These are phyloP conservation scores for Fusarium camptoceras DNA, from an alignment of 2,329 filamentous ascomycete genomes.

Conservation along the genomic window DNA sequence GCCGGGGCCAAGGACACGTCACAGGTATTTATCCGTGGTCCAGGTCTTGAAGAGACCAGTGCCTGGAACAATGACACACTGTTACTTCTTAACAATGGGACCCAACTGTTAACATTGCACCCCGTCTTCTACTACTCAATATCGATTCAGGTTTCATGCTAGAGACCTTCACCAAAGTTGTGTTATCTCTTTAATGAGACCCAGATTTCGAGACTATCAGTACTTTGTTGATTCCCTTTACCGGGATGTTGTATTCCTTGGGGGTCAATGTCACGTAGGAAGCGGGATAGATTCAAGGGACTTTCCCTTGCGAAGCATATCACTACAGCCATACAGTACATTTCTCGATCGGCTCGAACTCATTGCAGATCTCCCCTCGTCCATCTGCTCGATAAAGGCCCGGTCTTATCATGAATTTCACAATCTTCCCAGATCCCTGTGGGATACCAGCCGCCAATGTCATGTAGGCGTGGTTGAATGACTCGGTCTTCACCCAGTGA, in stretches of 20 bases:
- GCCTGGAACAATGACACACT: background rate
- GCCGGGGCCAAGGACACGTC: background rate
- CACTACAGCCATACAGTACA: background rate
- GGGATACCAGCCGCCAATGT: background rate
- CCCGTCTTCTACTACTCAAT: background rate
- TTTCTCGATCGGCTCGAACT: background rate
- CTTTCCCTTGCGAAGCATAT: no score
- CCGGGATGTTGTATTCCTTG: no score
- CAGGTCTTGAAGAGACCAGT: background rate
- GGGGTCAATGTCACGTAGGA: no score
- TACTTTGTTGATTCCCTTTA: no score
- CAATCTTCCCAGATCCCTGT: background rate
- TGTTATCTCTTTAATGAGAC: no score
- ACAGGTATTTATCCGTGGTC: background rate
- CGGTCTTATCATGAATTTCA: background rate
- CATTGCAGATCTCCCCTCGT: background rate
- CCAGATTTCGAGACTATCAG: no score
- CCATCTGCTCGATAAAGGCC: background rate
- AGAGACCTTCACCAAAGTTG: no score
- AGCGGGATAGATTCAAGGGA: no score
- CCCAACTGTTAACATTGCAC: background rate
- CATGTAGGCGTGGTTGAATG: background rate
- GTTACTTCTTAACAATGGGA: background rate
- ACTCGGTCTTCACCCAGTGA: background rate
- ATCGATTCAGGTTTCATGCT: no score